Evolutionary conservation across 2,329 filamentous ascomycete genomes (phyloP), one percentile per base, ranked within the genome.

Genomic region (Diaporthe nobilis): DNA sequence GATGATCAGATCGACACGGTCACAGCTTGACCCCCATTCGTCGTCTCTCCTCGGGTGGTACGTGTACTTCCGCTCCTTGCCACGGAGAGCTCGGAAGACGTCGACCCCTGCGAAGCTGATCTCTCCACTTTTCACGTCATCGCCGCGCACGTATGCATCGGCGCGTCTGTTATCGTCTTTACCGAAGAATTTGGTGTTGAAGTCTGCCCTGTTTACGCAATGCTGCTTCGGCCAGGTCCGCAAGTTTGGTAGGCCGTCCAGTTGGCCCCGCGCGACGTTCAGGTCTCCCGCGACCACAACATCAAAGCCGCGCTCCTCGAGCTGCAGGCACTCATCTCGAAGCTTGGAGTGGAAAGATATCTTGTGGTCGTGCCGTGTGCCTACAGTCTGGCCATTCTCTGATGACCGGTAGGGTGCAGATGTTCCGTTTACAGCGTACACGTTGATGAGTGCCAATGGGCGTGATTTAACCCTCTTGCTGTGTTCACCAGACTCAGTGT

Each of bases 351-450:
- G 88, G 49, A 90, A 86, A 6, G 82, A 80, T 2, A 87, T 81
- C 79, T 91, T 91, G 42, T 86, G 84, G 72, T 88, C 86, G 79
- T 91, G 88, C 22, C 89, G 82, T 0, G 86, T 90, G 0, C 88
- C 87, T 4, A 76, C 72, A 0, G 85, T 76, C 10, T 77, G 75
- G 4, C 88, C 88, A 0, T 85, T 88, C 1, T 77, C n/a, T 0
- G 87, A 81, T 72, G 86, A 82, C 25, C 84, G 84, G 79, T 89
- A 90, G 0, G 84, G 80, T 39, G 84, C 85, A 0, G 84, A 81
- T 0, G 89, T 90, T 3, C 88, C 88, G 78, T 90, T 90, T 17
- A 89, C 86, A 55, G 87, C 86, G 78, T 90, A 90, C 42, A 89
- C 83, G 77, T 90, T 90, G 79, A 89, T 83, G 31, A 91, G 80